phyloP scores from a whole-genome alignment of 495 filamentous ascomycete genomes.

The Aspergillus diversus region DNA sequence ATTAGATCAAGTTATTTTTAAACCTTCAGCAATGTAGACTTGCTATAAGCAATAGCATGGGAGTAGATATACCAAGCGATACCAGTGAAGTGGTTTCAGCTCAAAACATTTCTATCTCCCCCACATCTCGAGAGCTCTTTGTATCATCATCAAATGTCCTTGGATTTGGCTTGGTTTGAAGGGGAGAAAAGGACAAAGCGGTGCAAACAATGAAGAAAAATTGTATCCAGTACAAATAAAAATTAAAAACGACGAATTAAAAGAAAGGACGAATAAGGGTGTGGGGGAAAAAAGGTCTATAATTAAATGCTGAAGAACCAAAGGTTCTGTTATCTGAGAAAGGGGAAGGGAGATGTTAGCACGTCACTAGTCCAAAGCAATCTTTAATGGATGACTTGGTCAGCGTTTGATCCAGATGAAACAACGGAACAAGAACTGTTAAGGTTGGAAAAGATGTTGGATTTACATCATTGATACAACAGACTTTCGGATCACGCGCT shows the following conservation, averaged over 20 bases:
- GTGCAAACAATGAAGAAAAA: too few relatives aligned
- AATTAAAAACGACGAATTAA: conserved; percentile 15
- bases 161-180: conserved; percentile 10
- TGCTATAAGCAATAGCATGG: conserved; percentile 10
- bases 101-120: conserved; percentile 5
- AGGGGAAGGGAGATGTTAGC: not conserved
- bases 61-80: conserved; percentile 35
- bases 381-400: not conserved
- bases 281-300: too few relatives aligned
- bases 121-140: conserved; percentile 41
- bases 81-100: conserved; percentile 37
- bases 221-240: not conserved
- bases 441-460: not conserved
- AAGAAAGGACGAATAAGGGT: conserved; percentile 9
- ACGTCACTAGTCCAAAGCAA: too few relatives aligned
- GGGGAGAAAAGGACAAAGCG: conserved; percentile 2
- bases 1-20: conserved; percentile 63
- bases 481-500: conserved; percentile 24
- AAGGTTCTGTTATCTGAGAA: not conserved
- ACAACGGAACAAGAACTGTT: not conserved
- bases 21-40: conserved; percentile 43
- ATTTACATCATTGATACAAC: conserved; percentile 21
- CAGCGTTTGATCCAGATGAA: not conserved
- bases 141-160: conserved; percentile 46
- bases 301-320: too few relatives aligned